phyloP scores from a whole-genome alignment of 441 rosid species.

The Macaranga tanarius region DNA sequence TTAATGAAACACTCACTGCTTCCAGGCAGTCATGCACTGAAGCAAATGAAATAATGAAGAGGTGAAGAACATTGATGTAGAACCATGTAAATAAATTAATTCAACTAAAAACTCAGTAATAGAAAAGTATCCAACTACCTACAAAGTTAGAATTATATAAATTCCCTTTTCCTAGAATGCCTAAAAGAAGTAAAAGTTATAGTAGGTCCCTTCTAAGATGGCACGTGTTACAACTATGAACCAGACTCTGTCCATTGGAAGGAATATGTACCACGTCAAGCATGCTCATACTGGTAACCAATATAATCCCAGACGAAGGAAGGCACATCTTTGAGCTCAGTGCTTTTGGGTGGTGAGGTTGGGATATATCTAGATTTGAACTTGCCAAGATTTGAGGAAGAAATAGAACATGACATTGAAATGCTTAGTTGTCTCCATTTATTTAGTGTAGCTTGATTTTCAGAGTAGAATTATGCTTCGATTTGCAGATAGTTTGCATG shows the following conservation, averaged over 20 bases:
- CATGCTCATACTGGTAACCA: neutral
- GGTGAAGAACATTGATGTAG: conserved; percentile 37
- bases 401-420: neutral
- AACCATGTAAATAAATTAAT: neutral
- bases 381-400: neutral
- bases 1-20: conserved; percentile 71
- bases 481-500: neutral
- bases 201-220: neutral
- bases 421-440: neutral
- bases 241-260: neutral
- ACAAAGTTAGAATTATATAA: too few relatives aligned
- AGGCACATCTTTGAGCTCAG: neutral
- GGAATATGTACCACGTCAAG: neutral
- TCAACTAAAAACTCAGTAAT: too few relatives aligned
- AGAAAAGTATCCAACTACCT: neutral
- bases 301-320: neutral
- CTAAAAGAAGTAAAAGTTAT: neutral
- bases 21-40: conserved; percentile 80
- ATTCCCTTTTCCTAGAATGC: neutral
- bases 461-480: neutral
- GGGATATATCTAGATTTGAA: neutral
- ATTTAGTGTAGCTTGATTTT: neutral
- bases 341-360: neutral
- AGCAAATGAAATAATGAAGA: conserved; percentile 80
- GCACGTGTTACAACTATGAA: neutral